A percentile compares a stretch with the other conserved stretches of the same genome.
These are phyloP conservation scores for Hypoxylon sp. DNA, from an alignment of 2,329 filamentous ascomycete genomes.

Conservation along the genomic window DNA sequence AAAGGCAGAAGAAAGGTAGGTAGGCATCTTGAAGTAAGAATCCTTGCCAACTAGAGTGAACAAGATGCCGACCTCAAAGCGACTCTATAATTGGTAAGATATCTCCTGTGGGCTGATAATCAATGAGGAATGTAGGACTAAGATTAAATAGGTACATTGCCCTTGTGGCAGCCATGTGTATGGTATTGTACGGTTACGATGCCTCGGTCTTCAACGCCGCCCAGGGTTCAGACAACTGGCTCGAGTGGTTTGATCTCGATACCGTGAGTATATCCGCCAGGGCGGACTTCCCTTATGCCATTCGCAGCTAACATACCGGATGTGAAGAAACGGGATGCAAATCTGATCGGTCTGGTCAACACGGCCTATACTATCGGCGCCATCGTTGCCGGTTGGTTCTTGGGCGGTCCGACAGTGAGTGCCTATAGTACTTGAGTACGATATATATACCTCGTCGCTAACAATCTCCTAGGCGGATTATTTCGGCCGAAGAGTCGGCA, in stretches of 20 bases:
- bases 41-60: not conserved
- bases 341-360: constrained; percentile 69
- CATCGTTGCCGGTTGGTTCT: constrained; percentile 78
- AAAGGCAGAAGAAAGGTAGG: not conserved
- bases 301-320: constrained; percentile 11
- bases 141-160: constrained; percentile 71
- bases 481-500: constrained; percentile 74
- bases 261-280: constrained; percentile 47
- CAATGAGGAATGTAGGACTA: constrained; percentile 23
- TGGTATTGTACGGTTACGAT: constrained; percentile 83
- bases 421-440: not conserved
- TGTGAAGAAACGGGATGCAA: constrained; percentile 58
- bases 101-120: not conserved
- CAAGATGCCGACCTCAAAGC: constrained; percentile 56
- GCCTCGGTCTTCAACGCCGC: constrained; percentile 81
- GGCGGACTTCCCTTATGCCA: not conserved
- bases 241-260: constrained; percentile 71
- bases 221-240: constrained; percentile 77
- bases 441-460: not conserved
- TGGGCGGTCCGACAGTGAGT: constrained; percentile 72
- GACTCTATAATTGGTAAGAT: constrained; percentile 63
- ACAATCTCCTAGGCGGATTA: constrained; percentile 63
- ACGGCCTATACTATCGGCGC: constrained; percentile 80
- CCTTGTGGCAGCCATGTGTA: constrained; percentile 78
- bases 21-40: not conserved